Conservation (phyloP, 208 protist species). For the Leishmania tropica region DNA sequence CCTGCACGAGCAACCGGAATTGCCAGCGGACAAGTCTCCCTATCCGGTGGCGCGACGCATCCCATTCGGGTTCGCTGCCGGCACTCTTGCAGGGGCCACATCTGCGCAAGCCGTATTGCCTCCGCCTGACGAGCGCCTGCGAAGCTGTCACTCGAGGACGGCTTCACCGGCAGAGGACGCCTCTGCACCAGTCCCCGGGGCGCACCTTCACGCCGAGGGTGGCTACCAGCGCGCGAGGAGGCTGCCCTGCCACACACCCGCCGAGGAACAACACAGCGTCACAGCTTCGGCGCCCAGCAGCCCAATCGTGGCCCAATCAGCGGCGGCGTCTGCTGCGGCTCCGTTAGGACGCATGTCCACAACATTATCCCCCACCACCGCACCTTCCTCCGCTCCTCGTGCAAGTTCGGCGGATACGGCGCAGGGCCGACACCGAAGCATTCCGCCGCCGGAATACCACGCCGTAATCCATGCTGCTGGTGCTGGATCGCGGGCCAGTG, state of each 20-base stretch:
- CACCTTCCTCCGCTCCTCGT: neutral
- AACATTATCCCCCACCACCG: neutral
- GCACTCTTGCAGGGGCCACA: neutral
- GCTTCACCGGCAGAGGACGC: neutral
- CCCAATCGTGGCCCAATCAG: neutral
- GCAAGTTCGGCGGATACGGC: neutral
- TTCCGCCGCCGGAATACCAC: neutral
- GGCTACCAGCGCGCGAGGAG: neutral
- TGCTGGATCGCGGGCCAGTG: neutral
- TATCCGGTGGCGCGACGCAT: slow-evolving; percentile 16
- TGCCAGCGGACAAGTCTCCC: neutral
- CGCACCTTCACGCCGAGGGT: neutral
- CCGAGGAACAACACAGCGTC: neutral
- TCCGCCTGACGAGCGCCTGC: neutral
- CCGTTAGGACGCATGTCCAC: neutral
- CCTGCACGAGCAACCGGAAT: neutral
- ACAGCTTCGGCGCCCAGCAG: neutral
- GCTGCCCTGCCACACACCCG: neutral
- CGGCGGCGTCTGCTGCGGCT: neutral
- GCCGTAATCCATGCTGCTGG: neutral
- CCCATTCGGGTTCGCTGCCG: slow-evolving; percentile 11
- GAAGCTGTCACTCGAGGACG: neutral
- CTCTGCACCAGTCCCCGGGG: neutral
- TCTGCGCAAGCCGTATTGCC: neutral
- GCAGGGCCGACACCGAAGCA: neutral